Base-by-base conservation (phyloP, 208 protist genomes). In the Wallacemonas collosoma region DNA sequence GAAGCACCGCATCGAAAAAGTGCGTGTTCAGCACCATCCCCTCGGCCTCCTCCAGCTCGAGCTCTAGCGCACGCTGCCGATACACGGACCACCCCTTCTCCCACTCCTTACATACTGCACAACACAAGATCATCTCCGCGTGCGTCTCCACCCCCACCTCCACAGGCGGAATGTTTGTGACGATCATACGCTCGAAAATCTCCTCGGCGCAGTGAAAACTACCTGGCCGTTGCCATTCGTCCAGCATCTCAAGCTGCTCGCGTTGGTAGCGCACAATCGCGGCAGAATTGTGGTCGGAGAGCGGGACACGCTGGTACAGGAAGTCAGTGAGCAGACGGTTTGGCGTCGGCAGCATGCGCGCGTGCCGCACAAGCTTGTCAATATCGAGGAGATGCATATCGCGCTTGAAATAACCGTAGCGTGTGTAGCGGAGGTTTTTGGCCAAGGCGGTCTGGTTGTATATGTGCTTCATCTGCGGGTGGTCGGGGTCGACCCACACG, bases 121-220 rank as follows among this genome's bases (percentile, higher is more conserved):
- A 94, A 84, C 93, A 97, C 2, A 91, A 85, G 41, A 97, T 90
- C 93, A 97, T 97, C 81, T 94, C 93, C 54, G 89, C 90, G 65
- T 97, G 93, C 60, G 93, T 86, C 70, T 86, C 87, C 3, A 88
- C 81, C 2, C 93, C 93, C 17, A 91, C 91, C 7, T 95, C 91
- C 5, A 95, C 89, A 1, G 93, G 93, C 15, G 93, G 93, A 15
- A 97, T 88, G 68, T 93, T 95, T 45, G 93, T 97, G 26, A 93
- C 89, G 62, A 88, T 73, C 79, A 97, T 78, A 35, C 91, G 87
- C 80, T 97, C 93, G 63, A 97, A 97, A 57, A 96, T 94, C 73
- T 97, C 91, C 71, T 88, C 86, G n/a, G 90, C 90, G 55, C 69
- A 81, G 35, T 57, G 55, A 57, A 94, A 89, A 55, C 75, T 87